These are phyloP conservation scores for Talaromyces albobiverticillius DNA, from an alignment of 2,329 filamentous ascomycete species.

Conservation along the genomic window DNA sequence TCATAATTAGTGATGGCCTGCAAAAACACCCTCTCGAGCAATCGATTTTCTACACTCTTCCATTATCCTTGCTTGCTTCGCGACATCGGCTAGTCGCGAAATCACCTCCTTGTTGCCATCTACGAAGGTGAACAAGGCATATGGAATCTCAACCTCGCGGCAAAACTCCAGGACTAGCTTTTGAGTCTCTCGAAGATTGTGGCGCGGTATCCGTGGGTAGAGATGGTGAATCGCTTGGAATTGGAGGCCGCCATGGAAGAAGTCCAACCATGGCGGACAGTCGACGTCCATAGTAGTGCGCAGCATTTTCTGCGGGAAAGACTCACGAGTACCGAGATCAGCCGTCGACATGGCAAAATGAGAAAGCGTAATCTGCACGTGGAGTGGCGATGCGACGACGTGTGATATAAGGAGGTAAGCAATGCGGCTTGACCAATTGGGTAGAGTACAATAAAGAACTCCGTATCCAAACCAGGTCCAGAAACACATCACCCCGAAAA, in stretches of 20 bases:
- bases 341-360: conserved; percentile 93
- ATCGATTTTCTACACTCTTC: conserved; percentile 64
- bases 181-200: conserved; percentile 75
- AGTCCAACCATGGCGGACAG: conserved; percentile 83
- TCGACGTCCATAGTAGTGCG: conserved; percentile 93
- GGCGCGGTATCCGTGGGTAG: conserved; percentile 77
- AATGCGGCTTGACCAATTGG: conserved; percentile 66
- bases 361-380: conserved; percentile 86
- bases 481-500: conserved; percentile 73
- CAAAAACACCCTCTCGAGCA: conserved; percentile 7
- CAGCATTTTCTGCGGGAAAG: conserved; percentile 86
- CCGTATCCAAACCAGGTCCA: conserved; percentile 85
- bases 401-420: conserved; percentile 77
- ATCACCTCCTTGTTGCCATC: conserved; percentile 81
- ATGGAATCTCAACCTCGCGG: conserved; percentile 75
- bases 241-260: conserved; percentile 82
- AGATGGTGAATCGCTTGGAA: conserved; percentile 88
- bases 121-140: conserved; percentile 80
- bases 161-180: conserved; percentile 78
- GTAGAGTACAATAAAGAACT: conserved; percentile 71
- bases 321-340: conserved; percentile 78
- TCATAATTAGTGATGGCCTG: neutral
- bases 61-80: conserved; percentile 73
- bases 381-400: conserved; percentile 74
- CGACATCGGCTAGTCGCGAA: conserved; percentile 71